phyloP scores from a whole-genome alignment of 2,329 filamentous ascomycete species.

The Dichotomopilus funicola region DNA sequence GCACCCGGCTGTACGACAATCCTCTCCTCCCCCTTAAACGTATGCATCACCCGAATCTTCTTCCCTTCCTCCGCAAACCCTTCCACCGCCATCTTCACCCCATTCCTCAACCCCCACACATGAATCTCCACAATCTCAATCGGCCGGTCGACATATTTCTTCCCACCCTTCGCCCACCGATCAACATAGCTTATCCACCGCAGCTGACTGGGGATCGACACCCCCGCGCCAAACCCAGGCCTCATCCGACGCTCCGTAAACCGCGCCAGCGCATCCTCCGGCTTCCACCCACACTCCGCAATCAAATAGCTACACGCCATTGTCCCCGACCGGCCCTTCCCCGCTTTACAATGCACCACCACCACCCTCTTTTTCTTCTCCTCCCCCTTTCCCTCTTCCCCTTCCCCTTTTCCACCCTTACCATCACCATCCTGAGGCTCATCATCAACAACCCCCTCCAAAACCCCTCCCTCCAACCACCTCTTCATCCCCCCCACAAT shows the following conservation, averaged over 20 bases:
- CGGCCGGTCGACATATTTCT: slow-evolving; percentile 73
- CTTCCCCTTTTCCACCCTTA: slow-evolving; percentile 4
- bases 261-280: slow-evolving; percentile 46
- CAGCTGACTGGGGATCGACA: slow-evolving; percentile 88
- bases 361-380: slow-evolving; percentile 50
- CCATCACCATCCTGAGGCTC: not conserved
- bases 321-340: slow-evolving; percentile 88
- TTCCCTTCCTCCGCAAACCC: slow-evolving; percentile 86
- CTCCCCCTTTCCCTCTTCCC: not conserved
- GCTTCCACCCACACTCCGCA: slow-evolving; percentile 64
- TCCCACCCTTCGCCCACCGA: slow-evolving; percentile 68
- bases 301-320: slow-evolving; percentile 86
- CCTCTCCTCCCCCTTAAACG: slow-evolving; percentile 68
- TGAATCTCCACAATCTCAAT: slow-evolving; percentile 86
- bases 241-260: slow-evolving; percentile 83
- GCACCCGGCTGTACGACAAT: slow-evolving; percentile 56
- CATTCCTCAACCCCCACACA: slow-evolving; percentile 79
- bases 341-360: slow-evolving; percentile 95
- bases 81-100: slow-evolving; percentile 80
- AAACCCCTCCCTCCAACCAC: slow-evolving; percentile 59
- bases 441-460: slow-evolving; percentile 10
- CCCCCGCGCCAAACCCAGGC: slow-evolving; percentile 77
- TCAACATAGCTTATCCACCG: slow-evolving; percentile 86
- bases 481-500: slow-evolving; percentile 91
- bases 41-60: slow-evolving; percentile 75